Evolutionary conservation across 1,139 yeast genomes (phyloP).

Genomic region (Taiozyma sp.): DNA sequence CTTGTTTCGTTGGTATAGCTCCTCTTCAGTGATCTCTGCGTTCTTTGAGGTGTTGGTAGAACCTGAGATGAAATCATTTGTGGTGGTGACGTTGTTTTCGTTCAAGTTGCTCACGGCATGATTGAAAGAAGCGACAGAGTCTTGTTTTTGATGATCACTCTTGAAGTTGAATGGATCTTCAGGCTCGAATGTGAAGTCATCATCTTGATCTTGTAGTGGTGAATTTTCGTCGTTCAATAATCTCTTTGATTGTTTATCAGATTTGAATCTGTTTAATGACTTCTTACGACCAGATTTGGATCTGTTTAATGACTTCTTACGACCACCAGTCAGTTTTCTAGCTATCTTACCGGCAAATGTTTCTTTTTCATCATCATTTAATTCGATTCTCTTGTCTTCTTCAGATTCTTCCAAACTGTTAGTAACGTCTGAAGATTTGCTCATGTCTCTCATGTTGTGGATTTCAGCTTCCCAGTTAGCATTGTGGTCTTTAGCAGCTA

Average conservation of each 20-base stretch:
- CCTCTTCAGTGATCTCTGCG: not conserved
- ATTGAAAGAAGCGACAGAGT: conserved; percentile 17
- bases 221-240: conserved; percentile 4
- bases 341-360: conserved; percentile 32
- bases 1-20: not conserved
- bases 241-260: conserved; percentile 6
- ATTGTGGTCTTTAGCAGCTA: conserved; percentile 69
- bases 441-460: conserved; percentile 42
- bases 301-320: conserved; percentile 9
- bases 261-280: conserved; percentile 1
- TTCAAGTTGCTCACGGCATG: conserved; percentile 8
- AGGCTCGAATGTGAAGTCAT: conserved; percentile 10
- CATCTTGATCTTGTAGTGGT: conserved; percentile 1
- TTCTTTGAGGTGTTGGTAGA: not conserved
- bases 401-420: conserved; percentile 10
- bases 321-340: conserved; percentile 26
- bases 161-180: not conserved
- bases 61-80: conserved; percentile 17
- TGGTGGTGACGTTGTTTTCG: conserved; percentile 11
- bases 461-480: conserved; percentile 67
- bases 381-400: conserved; percentile 13
- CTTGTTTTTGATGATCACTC: conserved; percentile 10
- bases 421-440: conserved; percentile 8
- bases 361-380: conserved; percentile 21
- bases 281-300: conserved; percentile 17